Base-by-base conservation (phyloP, 2,329 filamentous ascomycete genomes). In the Helminthosporium solani region DNA sequence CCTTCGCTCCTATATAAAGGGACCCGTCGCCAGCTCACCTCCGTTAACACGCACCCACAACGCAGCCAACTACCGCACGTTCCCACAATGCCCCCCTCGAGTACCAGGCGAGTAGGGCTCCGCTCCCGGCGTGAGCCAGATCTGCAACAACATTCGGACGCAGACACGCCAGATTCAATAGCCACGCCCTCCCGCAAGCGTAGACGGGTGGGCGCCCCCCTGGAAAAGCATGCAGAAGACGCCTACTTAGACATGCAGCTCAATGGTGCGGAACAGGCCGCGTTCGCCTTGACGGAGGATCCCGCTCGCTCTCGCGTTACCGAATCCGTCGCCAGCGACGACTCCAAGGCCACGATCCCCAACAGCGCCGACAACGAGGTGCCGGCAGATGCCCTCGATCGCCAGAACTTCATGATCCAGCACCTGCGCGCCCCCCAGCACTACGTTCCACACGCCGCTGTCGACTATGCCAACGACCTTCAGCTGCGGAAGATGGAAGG, bases 401-500 rank as follows among this genome's bases (percentile, higher is more conserved):
- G 65, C 49, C 67, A 70, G 51, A 70, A 70, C 42, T 50, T 61
- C 21, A 61, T 70, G 27, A 70, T 70, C 25, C 60, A 70, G 42
- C 67, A 70, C 35, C 66, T 78, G 44, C 70, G 70, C 50, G 65
- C 72, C 18, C 72, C 75, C 15, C 63, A 68, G 39, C 35, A 31
- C 36, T 74, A 75, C 54, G 66, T 79, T 2, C 74, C 86, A 2
- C 80, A 84, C 50, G 75, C 78, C n/a, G 67, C 75, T 1, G 62
- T 84, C 33, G 72, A 79, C 37, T 86, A 83, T 55, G 77, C 78
- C 2, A 76, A 80, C 47, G 73, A 77, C 45, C 63, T 77, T 36
- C 72, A 78, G 39, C 71, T 63, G 38, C 59, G 58, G 50, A 73
- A 63, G 64, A 74, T 53, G 58, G 69, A 64, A 62, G 74, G 66